phyloP scores from a whole-genome alignment of 495 filamentous ascomycete species.

The Immersiella caudata region DNA sequence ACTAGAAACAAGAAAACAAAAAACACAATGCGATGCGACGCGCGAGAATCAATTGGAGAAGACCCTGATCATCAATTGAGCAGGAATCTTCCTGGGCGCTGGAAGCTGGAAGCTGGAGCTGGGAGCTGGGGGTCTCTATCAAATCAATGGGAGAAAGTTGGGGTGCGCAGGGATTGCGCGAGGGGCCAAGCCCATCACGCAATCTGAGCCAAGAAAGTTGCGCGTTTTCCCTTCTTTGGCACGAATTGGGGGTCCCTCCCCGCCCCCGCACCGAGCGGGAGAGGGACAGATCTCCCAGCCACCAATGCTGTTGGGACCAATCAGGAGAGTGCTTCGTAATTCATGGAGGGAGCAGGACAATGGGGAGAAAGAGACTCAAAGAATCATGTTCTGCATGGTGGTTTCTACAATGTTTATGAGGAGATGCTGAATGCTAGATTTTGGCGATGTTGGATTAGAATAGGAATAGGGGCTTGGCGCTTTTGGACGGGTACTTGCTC shows the following conservation, averaged over 20 bases:
- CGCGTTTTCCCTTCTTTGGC: not conserved
- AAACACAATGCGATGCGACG: not conserved
- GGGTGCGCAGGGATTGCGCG: slow-evolving; percentile 13
- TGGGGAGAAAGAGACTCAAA: not conserved
- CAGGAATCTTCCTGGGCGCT: no score
- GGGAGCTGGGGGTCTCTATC: not conserved
- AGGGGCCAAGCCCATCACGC: slow-evolving; percentile 17
- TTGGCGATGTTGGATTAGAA: no score
- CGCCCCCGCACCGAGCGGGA: not conserved
- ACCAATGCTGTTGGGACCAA: not conserved
- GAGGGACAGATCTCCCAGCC: not conserved
- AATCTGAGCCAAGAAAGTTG: not conserved
- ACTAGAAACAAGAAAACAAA: not conserved
- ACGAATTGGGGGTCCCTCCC: no score
- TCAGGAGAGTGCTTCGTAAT: not conserved
- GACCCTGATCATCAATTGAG: not conserved
- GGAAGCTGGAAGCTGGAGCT: no score
- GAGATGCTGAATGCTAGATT: no score
- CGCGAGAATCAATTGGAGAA: not conserved
- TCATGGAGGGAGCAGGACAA: not conserved
- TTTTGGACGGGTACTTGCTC: no score
- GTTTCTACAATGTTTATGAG: no score
- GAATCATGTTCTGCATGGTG: no score
- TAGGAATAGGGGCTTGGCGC: no score
- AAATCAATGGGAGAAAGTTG: not conserved